Evolutionary conservation across 1,284 basidiomycete genomes (phyloP), one percentile per base, ranked within the genome.

Genomic region (Mycosarcoma mackinlayi): DNA sequence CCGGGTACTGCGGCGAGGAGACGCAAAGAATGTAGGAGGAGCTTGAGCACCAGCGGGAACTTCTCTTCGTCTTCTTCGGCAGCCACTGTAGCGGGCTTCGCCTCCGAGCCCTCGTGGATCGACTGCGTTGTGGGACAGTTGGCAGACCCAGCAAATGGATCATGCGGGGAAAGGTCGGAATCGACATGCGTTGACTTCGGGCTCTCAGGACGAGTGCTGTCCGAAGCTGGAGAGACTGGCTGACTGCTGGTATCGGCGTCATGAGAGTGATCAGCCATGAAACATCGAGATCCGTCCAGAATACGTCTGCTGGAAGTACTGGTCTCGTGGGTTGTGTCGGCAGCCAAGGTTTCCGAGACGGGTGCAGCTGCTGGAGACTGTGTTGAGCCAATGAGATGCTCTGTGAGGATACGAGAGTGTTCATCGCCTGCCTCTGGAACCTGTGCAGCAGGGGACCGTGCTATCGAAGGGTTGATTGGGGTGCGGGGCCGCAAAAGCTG

Each of bases 1-100:
- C 80, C 80, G 6, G 80, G 80, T 11, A 82, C 79, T 6, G 75
- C 75, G 1, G 80, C 80, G 10, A 82, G 75, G 7, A 82, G 55
- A 10, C 80, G 74, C n/a, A 82, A 59, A 1, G 77, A 69, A 45
- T 75, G 72, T 23, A 82, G 46, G 1, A 82, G 53, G 4, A 79
- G 49, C 54, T 68, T 63, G 39, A 77, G 70, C 19, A 69, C 63
- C 7, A 60, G 25, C 3, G 75, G 70, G 6, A 77, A 67, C 28
- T 66, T 70, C 41, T 77, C 63, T 1, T 70, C 62, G 24, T 71
- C 68, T 18, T 51, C 47, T 6, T 46, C 35, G 2, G 24, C 42
- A 1, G n/a, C 69, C 9, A n/a, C 18, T 18, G 41, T 28, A 11
- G 19, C 30, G 0, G 30, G 9, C 13, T 27, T n/a, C 3, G 34